These are phyloP conservation scores for Acrocalymma vagum DNA, from an alignment of 2,329 filamentous ascomycete genomes.

Conservation along the genomic window DNA sequence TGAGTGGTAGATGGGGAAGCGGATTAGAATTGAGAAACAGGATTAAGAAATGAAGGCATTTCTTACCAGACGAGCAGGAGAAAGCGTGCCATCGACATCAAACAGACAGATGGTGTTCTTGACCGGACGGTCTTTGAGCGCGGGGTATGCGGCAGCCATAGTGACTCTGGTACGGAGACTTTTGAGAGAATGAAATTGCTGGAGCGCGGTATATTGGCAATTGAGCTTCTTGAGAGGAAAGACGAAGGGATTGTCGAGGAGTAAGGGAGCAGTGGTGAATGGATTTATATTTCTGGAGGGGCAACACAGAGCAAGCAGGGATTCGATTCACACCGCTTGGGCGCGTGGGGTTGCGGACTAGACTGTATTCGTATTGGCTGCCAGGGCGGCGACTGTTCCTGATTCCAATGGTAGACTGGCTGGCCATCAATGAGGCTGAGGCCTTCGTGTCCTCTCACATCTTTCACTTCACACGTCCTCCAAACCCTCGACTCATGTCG, in stretches of 20 bases:
- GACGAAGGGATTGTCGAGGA: neutral
- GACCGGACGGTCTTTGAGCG: conserved; percentile 83
- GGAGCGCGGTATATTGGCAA: neutral
- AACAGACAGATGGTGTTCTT: conserved; percentile 96
- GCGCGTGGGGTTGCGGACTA: conserved; percentile 27
- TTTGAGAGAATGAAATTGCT: conserved; percentile 11
- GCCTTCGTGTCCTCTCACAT: no score
- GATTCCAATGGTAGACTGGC: conserved; percentile 17
- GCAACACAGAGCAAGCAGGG: conserved; percentile 27
- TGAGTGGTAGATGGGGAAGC: no score
- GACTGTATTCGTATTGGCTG: conserved; percentile 11
- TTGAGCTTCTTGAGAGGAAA: no score
- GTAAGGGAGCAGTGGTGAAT: neutral
- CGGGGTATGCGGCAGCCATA: conserved; percentile 67
- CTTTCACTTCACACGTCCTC: no score
- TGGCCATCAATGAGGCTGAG: conserved; percentile 10
- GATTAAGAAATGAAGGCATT: neutral
- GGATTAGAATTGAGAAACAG: no score
- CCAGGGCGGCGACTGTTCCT: conserved; percentile 11
- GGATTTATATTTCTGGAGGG: conserved; percentile 23
- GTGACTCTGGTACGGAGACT: no score
- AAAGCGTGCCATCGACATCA: conserved; percentile 94
- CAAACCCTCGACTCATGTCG: conserved; percentile 6
- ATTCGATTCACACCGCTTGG: conserved; percentile 29
- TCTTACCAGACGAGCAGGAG: conserved; percentile 76